Evolutionary conservation across 176 grass and related monocot species (phyloP).

Genomic region (Guadua angustifolia): DNA sequence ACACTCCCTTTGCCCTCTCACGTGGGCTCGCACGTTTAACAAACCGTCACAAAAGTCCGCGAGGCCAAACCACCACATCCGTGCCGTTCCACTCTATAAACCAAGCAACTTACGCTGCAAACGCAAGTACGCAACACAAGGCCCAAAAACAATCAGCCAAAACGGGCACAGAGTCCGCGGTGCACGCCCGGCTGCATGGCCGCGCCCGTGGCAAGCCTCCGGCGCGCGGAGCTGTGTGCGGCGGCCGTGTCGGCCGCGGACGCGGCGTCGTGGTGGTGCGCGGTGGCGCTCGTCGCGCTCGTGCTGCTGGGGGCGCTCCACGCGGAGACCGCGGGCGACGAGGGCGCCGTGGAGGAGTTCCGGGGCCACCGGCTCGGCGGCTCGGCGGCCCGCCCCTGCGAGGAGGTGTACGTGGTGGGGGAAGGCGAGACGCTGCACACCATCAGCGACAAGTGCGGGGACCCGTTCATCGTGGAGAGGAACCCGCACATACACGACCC

Average conservation of each 20-base stretch:
- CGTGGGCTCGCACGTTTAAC: conserved; percentile 15
- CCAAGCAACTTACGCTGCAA: conserved; percentile 41
- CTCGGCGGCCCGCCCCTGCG: conserved; percentile 55
- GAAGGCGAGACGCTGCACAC: conserved; percentile 89
- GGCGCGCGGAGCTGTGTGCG: conserved; percentile 44
- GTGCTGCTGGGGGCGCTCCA: conserved; percentile 71
- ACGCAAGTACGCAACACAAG: not conserved
- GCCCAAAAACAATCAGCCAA: not conserved
- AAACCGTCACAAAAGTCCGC: conserved; percentile 48
- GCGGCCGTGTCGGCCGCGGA: conserved; percentile 54
- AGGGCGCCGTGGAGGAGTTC: conserved; percentile 9
- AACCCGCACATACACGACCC: conserved; percentile 98
- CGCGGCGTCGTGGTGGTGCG: conserved; percentile 69
- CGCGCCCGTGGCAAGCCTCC: not conserved
- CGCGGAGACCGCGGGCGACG: conserved; percentile 37
- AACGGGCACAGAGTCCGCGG: not conserved
- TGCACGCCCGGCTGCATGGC: conserved; percentile 14
- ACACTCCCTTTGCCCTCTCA: not conserved
- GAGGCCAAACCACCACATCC: conserved; percentile 43
- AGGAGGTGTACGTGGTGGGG: conserved; percentile 88
- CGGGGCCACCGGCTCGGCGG: conserved; percentile 51
- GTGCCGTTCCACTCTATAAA: conserved; percentile 33
- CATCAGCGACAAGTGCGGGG: conserved; percentile 93
- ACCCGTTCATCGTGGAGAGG: conserved; percentile 93
- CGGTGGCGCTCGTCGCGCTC: conserved; percentile 65